Base-by-base conservation (phyloP, 2,329 filamentous ascomycete genomes). In the Cordyceps cateniannulata region DNA sequence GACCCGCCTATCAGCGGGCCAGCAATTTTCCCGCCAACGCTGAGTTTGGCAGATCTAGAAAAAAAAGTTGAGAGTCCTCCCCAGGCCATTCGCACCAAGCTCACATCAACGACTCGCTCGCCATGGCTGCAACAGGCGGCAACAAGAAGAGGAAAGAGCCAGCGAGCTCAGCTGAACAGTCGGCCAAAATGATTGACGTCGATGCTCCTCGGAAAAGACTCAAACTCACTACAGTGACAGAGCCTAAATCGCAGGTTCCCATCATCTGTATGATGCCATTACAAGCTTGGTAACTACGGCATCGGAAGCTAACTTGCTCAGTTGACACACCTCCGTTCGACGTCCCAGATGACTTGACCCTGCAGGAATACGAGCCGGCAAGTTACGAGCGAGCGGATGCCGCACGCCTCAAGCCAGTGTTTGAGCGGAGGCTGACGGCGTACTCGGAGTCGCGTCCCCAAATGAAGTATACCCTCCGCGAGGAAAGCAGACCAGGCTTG, bases 401-500 rank as follows among this genome's bases (percentile, higher is more conserved):
- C 73, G 63, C 72, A 71, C n/a, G n/a, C n/a, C n/a, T n/a, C 63
- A 76, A 76, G 66, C 73, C 76, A 60, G 70, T 74, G n/a, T 66
- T 67, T 68, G 63, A 73, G 67, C 65, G 77, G 59, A 81, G 84
- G 66, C 73, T 87, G 14, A 68, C 86, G 0, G 73, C 88, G 48
- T 82, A 86, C 69, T 85, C 84, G 9, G 77, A 77, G 4, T 75
- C 75, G 50, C 83, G 88, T 70, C 77, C 73, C 32, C 83, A 77
- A 45, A 70, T 88, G 44, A 81, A 87, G 67, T 87, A 86, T 66
- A 85, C 79, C 6, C 84, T 77, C 29, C 79, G 80, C 61, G 83
- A 86, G 68, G 75, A 75, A 47, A 69, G 69, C 2, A 70, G 71
- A 40, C 70, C 71, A 35, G 63, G 81, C 4, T 64, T 86, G 50